These are phyloP conservation scores for Yamadazyma laniorum DNA, from an alignment of 805 yeast genomes.

Conservation along the genomic window DNA sequence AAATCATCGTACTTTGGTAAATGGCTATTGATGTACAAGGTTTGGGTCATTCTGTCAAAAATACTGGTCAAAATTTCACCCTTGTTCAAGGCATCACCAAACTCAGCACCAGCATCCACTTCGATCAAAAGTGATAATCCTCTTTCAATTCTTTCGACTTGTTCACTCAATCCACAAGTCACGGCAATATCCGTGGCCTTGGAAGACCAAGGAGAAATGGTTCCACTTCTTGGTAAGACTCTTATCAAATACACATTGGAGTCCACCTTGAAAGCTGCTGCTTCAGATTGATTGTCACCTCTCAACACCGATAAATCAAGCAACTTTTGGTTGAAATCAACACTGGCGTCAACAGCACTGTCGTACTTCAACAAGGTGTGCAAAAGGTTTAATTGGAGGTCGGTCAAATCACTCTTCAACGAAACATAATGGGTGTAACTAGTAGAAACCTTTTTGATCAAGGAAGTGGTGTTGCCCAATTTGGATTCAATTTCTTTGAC, in stretches of 20 bases:
- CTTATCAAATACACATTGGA: slow-evolving; percentile 51
- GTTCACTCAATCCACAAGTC: slow-evolving; percentile 76
- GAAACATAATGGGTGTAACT: slow-evolving; percentile 81
- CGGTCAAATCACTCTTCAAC: slow-evolving; percentile 40
- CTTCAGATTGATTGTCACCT: slow-evolving; percentile 21
- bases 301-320: slow-evolving; percentile 26
- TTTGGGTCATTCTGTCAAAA: slow-evolving; percentile 94
- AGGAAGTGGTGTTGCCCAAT: slow-evolving; percentile 52
- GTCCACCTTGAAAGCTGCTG: slow-evolving; percentile 1
- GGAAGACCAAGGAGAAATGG: slow-evolving; percentile 98
- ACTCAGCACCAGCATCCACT: slow-evolving; percentile 65
- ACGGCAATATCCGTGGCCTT: slow-evolving; percentile 94
- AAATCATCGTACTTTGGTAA: slow-evolving; percentile 69
- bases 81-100: slow-evolving; percentile 46
- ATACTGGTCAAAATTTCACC: slow-evolving; percentile 64
- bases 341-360: slow-evolving; percentile 37
- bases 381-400: slow-evolving; percentile 47
- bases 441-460: slow-evolving; percentile 68
- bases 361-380: slow-evolving; percentile 73
- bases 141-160: slow-evolving; percentile 84
- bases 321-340: slow-evolving; percentile 38
- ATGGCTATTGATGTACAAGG: slow-evolving; percentile 49
- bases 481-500: slow-evolving; percentile 69
- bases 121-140: slow-evolving; percentile 76
- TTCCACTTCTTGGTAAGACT: slow-evolving; percentile 88